Conservation (phyloP, 2,329 filamentous ascomycete species). For the Neofusicoccum kwambonambiense region DNA sequence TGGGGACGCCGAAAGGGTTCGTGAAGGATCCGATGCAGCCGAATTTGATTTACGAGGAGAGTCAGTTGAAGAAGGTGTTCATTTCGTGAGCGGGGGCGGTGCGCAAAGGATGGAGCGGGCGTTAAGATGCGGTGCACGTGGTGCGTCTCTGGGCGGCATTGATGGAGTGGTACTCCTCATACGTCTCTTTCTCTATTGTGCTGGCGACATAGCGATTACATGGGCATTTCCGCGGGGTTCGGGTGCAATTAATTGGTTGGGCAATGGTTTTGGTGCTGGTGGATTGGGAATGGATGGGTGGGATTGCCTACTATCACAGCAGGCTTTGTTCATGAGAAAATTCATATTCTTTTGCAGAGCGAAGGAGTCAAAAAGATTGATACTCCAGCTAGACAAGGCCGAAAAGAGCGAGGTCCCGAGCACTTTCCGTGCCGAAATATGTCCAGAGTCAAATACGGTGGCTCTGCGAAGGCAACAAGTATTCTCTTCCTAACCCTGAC, state of each 20-base stretch:
- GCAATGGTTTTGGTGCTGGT: neutral
- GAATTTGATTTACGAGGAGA: conserved; percentile 58
- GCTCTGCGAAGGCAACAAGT: too few relatives aligned
- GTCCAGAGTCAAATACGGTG: too few relatives aligned
- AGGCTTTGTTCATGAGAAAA: neutral
- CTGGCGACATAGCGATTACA: neutral
- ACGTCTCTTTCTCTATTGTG: neutral
- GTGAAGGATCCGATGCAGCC: conserved; percentile 75
- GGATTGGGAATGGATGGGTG: too few relatives aligned
- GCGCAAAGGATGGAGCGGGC: too few relatives aligned
- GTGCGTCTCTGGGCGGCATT: too few relatives aligned
- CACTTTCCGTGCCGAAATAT: too few relatives aligned
- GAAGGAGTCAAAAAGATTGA: too few relatives aligned
- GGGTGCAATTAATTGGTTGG: neutral
- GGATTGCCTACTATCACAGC: neutral
- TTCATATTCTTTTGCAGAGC: neutral
- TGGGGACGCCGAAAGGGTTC: conserved; percentile 63
- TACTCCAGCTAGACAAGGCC: too few relatives aligned
- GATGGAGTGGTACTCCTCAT: neutral
- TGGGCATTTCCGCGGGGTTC: neutral
- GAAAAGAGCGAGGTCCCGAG: too few relatives aligned
- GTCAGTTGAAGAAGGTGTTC: conserved; percentile 79
- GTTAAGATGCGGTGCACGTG: too few relatives aligned
- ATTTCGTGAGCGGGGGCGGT: conserved; percentile 61
- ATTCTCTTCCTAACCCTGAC: too few relatives aligned